Percentiles rank a stretch among this genome's conserved stretches.
These are phyloP conservation scores for Vanilla planifolia DNA, from an alignment of 106 monocot genomes.

Conservation along the genomic window DNA sequence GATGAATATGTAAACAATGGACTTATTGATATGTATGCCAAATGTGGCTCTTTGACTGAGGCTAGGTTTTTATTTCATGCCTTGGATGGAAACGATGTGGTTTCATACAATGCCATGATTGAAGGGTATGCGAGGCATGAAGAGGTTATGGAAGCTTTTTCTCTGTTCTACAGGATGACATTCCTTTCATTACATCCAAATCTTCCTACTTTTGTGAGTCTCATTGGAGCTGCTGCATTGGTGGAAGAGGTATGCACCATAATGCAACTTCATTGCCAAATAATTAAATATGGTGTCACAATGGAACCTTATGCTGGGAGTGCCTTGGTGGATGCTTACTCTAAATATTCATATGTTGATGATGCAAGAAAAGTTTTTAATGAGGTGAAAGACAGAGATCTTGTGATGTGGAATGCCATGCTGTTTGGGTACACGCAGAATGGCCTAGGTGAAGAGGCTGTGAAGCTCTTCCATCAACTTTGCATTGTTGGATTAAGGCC, in stretches of 20 bases:
- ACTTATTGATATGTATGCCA: conserved; percentile 85
- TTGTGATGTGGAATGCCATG: conserved; percentile 91
- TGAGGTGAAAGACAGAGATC: conserved; percentile 55
- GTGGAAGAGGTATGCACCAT: conserved; percentile 30
- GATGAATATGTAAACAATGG: conserved; percentile 79
- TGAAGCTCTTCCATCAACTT: conserved; percentile 46
- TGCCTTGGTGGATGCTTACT: conserved; percentile 80
- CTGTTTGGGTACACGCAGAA: conserved; percentile 63
- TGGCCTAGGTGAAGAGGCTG: conserved; percentile 49
- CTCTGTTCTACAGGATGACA: conserved; percentile 64
- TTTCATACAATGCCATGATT: conserved; percentile 89
- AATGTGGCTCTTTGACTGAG: conserved; percentile 49
- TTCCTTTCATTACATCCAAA: conserved; percentile 29
- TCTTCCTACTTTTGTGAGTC: conserved; percentile 59
- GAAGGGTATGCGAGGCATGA: conserved; percentile 65
- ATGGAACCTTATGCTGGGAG: conserved; percentile 55
- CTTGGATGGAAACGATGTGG: conserved; percentile 34
- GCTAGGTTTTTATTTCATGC: conserved; percentile 51
- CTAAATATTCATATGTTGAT: conserved; percentile 54
- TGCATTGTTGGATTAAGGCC: conserved; percentile 28
- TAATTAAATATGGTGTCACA: conserved; percentile 43
- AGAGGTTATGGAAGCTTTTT: conserved; percentile 30
- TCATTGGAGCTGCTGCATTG: conserved; percentile 55
- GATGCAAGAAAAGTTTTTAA: conserved; percentile 73
- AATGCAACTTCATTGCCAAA: conserved; percentile 65